Conservation (phyloP, 139 green algal genomes). For the Coccomyxa sp. region DNA sequence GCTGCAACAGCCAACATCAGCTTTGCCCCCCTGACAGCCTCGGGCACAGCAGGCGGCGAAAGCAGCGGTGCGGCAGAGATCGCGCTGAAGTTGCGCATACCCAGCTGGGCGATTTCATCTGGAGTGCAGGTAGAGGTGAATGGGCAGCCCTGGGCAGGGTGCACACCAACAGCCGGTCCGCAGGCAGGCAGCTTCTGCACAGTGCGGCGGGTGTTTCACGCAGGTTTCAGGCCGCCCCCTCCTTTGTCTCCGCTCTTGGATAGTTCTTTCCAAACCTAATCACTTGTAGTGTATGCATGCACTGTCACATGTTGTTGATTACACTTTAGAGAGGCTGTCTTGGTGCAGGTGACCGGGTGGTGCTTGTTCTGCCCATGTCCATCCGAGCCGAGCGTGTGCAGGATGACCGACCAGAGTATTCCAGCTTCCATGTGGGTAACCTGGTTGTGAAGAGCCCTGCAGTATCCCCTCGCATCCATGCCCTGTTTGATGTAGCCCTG, state of each 20-base stretch:
- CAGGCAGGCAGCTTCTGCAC: constrained; percentile 1
- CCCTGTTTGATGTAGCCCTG: not conserved
- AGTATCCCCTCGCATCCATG: not conserved
- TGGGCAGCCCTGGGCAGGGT: not conserved
- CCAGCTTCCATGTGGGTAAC: not conserved
- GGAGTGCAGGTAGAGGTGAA: not conserved
- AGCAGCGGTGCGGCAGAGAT: not conserved
- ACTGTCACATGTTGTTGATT: not conserved
- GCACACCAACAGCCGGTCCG: not conserved
- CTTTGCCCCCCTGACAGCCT: not conserved
- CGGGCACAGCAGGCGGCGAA: not conserved
- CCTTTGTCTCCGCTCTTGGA: too few relatives aligned
- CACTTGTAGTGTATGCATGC: not conserved
- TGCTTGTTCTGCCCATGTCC: not conserved
- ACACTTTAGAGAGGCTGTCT: not conserved
- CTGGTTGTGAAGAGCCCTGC: not conserved
- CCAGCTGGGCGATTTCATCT: not conserved
- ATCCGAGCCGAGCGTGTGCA: not conserved
- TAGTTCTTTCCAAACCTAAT: not conserved
- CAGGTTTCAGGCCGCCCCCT: not conserved
- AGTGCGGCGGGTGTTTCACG: not conserved
- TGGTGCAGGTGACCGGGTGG: not conserved
- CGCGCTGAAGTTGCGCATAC: constrained; percentile 11
- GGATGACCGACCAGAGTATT: not conserved
- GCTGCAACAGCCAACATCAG: constrained; percentile 2